phyloP scores from a whole-genome alignment of 2,329 filamentous ascomycete species.

The Exophiala alcalophila region DNA sequence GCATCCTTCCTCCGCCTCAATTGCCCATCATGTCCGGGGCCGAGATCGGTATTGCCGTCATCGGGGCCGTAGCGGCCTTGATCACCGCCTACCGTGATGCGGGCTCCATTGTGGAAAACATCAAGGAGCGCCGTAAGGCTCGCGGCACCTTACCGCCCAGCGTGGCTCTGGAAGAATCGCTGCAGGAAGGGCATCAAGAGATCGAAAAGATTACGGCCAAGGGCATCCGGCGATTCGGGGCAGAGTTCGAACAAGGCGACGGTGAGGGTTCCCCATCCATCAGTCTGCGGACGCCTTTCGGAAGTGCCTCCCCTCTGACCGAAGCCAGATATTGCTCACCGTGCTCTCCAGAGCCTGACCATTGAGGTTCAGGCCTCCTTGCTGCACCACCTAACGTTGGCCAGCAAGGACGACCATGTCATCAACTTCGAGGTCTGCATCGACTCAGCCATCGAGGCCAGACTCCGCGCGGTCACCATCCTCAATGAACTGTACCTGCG shows the following conservation, averaged over 20 bases:
- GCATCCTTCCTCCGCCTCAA: background rate
- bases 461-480: slow-evolving; percentile 17
- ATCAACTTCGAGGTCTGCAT: slow-evolving; percentile 17
- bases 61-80: slow-evolving; percentile 15
- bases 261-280: slow-evolving; percentile 7
- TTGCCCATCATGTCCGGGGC: slow-evolving; percentile 12
- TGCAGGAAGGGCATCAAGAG: slow-evolving; percentile 19
- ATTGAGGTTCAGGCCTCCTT: slow-evolving; percentile 22
- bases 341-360: slow-evolving; percentile 17
- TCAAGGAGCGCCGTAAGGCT: slow-evolving; percentile 17
- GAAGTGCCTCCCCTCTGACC: background rate
- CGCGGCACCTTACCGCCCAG: slow-evolving; percentile 14
- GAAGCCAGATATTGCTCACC: slow-evolving; percentile 22
- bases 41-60: slow-evolving; percentile 15
- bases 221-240: slow-evolving; percentile 16
- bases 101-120: slow-evolving; percentile 17
- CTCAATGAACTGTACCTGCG: slow-evolving; percentile 22
- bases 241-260: slow-evolving; percentile 19
- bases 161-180: slow-evolving; percentile 16
- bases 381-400: slow-evolving; percentile 13
- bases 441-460: slow-evolving; percentile 19
- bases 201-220: slow-evolving; percentile 22
- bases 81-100: slow-evolving; percentile 22
- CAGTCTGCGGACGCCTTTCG: background rate
- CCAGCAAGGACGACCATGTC: slow-evolving; percentile 13